Evolutionary conservation across 208 protist genomes (phyloP).

Genomic region (Spongospora subterranea): DNA sequence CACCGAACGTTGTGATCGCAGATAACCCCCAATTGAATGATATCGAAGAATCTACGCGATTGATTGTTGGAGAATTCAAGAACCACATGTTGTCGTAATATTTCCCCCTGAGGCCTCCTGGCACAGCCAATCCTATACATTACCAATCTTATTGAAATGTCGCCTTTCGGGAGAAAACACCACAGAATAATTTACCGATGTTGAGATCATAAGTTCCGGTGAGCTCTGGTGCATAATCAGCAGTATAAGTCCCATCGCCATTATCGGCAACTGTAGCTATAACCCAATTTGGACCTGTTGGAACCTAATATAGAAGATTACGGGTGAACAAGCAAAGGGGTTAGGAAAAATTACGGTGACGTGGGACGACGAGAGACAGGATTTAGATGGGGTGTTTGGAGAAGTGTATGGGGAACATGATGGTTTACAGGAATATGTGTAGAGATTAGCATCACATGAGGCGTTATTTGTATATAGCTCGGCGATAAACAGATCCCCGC

Average conservation of each 20-base stretch:
- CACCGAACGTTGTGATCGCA: slow-evolving; percentile 57
- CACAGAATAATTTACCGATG: background rate
- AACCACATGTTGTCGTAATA: slow-evolving; percentile 73
- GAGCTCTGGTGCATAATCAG: background rate
- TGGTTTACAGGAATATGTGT: background rate
- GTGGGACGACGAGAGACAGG: background rate
- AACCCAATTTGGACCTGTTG: slow-evolving; percentile 32
- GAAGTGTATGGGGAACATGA: slow-evolving; percentile 38
- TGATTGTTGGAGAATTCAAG: slow-evolving; percentile 58
- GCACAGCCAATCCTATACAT: background rate
- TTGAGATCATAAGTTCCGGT: slow-evolving; percentile 17
- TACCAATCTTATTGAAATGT: background rate
- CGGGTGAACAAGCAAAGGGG: background rate
- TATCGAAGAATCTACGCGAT: slow-evolving; percentile 60
- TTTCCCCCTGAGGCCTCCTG: slow-evolving; percentile 63
- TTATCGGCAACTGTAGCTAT: slow-evolving; percentile 6
- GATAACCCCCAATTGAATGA: slow-evolving; percentile 64
- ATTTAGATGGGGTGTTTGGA: background rate
- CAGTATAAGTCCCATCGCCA: slow-evolving; percentile 12
- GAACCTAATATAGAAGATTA: background rate
- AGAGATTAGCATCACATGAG: background rate
- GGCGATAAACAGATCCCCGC: slow-evolving; percentile 51
- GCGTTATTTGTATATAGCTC: slow-evolving; percentile 53
- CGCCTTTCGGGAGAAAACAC: background rate
- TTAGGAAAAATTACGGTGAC: background rate